Evolutionary conservation across 169 alveolate genomes (phyloP), one percentile per base, ranked within the genome.

Genomic region (Cryptosporidium baileyi): DNA sequence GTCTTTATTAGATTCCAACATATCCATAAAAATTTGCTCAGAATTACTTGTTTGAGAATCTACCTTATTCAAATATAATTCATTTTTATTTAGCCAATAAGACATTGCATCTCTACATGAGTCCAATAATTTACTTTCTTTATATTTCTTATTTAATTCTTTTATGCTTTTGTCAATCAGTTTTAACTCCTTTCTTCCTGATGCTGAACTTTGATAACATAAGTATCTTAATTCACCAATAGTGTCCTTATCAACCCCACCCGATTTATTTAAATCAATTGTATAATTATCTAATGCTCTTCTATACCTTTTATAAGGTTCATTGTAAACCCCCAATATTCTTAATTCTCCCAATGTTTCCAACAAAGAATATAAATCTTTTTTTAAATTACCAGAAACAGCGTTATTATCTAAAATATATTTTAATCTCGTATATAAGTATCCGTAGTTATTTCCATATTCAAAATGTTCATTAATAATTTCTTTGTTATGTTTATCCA

Each of bases 31-130:
- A 13, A 40, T 6, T 52, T 38, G 19, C 2, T 24, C 60, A 2
- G 22, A 30, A 36, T 54, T 41, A 7, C 11, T 30, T 1, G 1
- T n/a, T 26, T 34, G 19, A 11, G 22, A 17, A 8, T 54, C 60
- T 9, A 45, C 30, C 26, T 54, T 74, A 22, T 74, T 22, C 1
- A 24, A 11, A 0, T 44, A 38, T 0, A 54, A 17, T 8, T 52
- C 85, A 32, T 15, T 36, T 36, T 38, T 57, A 40, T 74, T 36
- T 5, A 74, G 24, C 85, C 85, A 74, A 22, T 38, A 54, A 8
- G 85, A 74, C 85, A 74, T 74, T 51, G 67, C 67, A 5, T 32
- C 85, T 40, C 67, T 51, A 41, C 47, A 74, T 52, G 60, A 36
- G n/a, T 51, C 41, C 34, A 74, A 19, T 36, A 54, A 22, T 57